Base-by-base conservation (phyloP, 2,329 filamentous ascomycete species). In the Xylaria digitata region DNA sequence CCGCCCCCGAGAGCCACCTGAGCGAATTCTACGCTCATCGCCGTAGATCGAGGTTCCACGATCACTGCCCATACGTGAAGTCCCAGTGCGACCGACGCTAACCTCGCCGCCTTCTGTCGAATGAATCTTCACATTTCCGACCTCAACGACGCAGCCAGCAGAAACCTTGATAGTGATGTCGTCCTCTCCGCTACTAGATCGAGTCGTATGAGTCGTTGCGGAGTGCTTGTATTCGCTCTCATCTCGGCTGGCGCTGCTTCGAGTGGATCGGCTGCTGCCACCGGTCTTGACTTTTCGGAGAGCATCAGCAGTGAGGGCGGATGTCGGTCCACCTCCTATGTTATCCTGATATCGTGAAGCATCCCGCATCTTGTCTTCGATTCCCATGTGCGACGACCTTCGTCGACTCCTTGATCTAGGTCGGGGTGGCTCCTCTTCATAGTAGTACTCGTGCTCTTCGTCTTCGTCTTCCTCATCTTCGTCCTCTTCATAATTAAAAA, bases 141-240 rank as follows among this genome's bases (percentile, higher is more conserved):
- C 82, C 69, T 85, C 84, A 63, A 90, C 83, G 23, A 84, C 80
- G n/a, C 86, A 84, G 37, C 81, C 81, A 13, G 86, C 86, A 26
- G 82, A 85, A 53, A 90, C 81, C 70, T 86, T 86, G 75, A 90
- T 89, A 17, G 86, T 90, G 63, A 89, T 81, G 67, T 89, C 86
- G 43, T 89, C 86, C 61, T 86, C 84, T 21, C 69, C 75, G 58
- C 84, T 82, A 64, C 82, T 84, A 17, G 85, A 86, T 40, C 85
- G 81, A 3, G 87, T 90, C 9, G 88, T 87, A 46, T 86, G 83
- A 13, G 88, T 90, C 0, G 87, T 88, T 32, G 86, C 86, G 61
- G 87, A 89, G 69, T 86, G 85, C 70, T 83, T 84, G 76, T 85
- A 89, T 63, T 89, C 88, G 77, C 87, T 90, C 64, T 90, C 87